Base-by-base conservation (phyloP, 2,329 filamentous ascomycete genomes). In the Trichothecium sympodiale region DNA sequence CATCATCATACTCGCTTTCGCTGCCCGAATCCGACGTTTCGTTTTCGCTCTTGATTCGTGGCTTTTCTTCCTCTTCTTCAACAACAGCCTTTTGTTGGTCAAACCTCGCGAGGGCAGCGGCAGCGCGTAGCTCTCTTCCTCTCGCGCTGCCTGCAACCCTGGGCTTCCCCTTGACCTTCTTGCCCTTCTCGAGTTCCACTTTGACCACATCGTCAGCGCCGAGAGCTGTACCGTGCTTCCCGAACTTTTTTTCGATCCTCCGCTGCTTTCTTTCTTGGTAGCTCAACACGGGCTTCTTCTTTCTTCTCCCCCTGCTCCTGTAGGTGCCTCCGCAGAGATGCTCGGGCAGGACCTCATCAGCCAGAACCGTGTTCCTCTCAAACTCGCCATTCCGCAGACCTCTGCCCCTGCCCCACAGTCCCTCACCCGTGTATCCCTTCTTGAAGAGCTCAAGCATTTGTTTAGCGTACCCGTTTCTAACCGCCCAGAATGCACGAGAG, bases 281-380 rank as follows among this genome's bases (percentile, higher is more conserved):
- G 5, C 69, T 76, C 20, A 79, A 47, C 31, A 64, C 58, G 18
- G 65, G 60, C 46, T 69, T 67, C 48, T 69, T 71, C 36, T 70
- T 63, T 51, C 74, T 79, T 38, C 73, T 65, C 42, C 68, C 64
- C 28, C 67, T 57, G 2, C 77, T 76, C 33, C 73, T 65, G 52
- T 81, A 94, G 4, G 83, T 87, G 3, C 86, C 86, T 42, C 86
- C 86, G 48, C 86, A 94, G 2, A 91, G 61, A 52, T 86, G 77
- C 49, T 84, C 73, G 0, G 80, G 75, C 31, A 84, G 59, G 13
- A 64, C 52, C 42, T 83, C 77, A 26, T 67, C 65, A 0, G 65
- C 62, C 2, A 56, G 54, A 8, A 75, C 61, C 1, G 62, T 64
- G 32, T 76, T 67, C 29, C 49, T 60, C 45, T 74, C 69, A 51